Conservation (phyloP, 352 stramenopile species). For the Phytophthora sansomeana region DNA sequence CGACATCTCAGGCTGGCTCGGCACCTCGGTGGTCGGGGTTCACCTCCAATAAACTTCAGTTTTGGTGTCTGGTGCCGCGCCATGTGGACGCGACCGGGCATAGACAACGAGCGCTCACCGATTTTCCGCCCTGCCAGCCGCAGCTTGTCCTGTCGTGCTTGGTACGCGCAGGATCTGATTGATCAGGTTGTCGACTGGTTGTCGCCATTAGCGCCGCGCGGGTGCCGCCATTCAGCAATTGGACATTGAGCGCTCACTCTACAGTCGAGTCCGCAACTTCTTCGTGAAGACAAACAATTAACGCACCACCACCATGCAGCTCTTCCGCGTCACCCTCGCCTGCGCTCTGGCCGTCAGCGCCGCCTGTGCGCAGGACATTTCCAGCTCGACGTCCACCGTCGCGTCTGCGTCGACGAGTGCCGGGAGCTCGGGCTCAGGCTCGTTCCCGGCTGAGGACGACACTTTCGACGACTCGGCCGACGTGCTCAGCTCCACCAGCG, state of each 20-base stretch:
- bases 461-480: conserved; percentile 13
- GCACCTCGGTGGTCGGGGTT: conserved; percentile 1
- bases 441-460: background rate
- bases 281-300: conserved; percentile 29
- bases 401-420: conserved; percentile 20
- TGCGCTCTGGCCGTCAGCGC: conserved; percentile 29
- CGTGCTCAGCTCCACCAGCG: conserved; percentile 8
- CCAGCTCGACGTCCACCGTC: conserved; percentile 8
- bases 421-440: conserved; percentile 18
- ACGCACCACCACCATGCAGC: conserved; percentile 29
- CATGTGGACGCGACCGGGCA: conserved; percentile 19
- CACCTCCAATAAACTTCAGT: conserved; percentile 9
- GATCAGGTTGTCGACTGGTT: conserved; percentile 26
- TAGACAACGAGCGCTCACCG: conserved; percentile 4
- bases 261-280: conserved; percentile 13
- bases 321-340: conserved; percentile 29
- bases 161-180: conserved; percentile 28
- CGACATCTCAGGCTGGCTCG: conserved; percentile 8
- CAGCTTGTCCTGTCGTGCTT: conserved; percentile 29
- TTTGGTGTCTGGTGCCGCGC: conserved; percentile 8
- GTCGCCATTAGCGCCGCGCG: background rate
- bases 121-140: conserved; percentile 17
- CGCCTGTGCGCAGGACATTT: conserved; percentile 25
- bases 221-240: conserved; percentile 29
- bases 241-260: conserved; percentile 11